Conservation (phyloP, 352 stramenopile species). For the Pythium aristosporum region DNA sequence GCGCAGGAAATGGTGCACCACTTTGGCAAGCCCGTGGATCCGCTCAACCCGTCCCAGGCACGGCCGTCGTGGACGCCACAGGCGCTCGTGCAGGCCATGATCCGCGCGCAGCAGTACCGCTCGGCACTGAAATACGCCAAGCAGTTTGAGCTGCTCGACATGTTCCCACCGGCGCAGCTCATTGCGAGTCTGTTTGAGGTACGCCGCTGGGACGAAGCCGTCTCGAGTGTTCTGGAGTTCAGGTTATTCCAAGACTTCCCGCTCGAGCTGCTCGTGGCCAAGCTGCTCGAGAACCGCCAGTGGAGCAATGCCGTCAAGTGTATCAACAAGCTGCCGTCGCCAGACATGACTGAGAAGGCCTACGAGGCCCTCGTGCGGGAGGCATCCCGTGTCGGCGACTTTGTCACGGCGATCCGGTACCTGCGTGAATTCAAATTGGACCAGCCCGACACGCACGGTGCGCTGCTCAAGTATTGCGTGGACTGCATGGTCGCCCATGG, state of each 20-base stretch:
- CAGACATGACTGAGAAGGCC: slow-evolving; percentile 43
- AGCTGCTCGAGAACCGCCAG: slow-evolving; percentile 68
- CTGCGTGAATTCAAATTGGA: slow-evolving; percentile 82
- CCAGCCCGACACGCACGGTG: slow-evolving; percentile 33
- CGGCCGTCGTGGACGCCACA: slow-evolving; percentile 71
- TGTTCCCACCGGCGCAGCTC: slow-evolving; percentile 62
- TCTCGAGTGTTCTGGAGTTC: slow-evolving; percentile 76
- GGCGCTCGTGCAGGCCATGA: slow-evolving; percentile 83
- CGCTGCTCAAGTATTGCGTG: slow-evolving; percentile 56
- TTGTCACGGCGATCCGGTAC: slow-evolving; percentile 63
- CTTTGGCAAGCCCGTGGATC: slow-evolving; percentile 56
- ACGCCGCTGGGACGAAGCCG: slow-evolving; percentile 63
- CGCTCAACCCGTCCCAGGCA: slow-evolving; percentile 19
- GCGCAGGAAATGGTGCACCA: slow-evolving; percentile 78
- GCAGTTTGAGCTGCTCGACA: slow-evolving; percentile 73
- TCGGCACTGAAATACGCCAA: slow-evolving; percentile 78
- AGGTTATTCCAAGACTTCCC: slow-evolving; percentile 71
- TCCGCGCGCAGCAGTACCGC: slow-evolving; percentile 67
- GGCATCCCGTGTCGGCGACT: slow-evolving; percentile 59
- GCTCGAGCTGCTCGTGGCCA: slow-evolving; percentile 55
- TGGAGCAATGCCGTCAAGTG: slow-evolving; percentile 75
- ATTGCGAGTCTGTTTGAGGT: slow-evolving; percentile 71
- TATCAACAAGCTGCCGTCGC: slow-evolving; percentile 70
- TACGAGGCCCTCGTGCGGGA: slow-evolving; percentile 57
- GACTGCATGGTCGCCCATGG: slow-evolving; percentile 62